Evolutionary conservation across 139 green algal species (phyloP).

Genomic region (Picochlorum sp.): DNA sequence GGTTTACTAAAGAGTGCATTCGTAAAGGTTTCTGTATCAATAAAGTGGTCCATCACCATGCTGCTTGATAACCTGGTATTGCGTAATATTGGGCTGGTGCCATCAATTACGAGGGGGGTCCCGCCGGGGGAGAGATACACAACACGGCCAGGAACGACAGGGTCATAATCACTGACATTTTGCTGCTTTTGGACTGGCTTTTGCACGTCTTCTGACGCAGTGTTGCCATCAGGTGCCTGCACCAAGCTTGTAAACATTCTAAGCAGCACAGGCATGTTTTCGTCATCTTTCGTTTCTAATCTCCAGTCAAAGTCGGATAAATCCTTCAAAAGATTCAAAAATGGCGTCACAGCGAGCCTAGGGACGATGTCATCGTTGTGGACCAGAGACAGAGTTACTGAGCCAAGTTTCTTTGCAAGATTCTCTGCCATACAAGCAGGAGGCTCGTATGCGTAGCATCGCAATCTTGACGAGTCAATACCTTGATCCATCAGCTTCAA

Average conservation of each 20-base stretch:
- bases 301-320: slow-evolving; percentile 23
- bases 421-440: slow-evolving; percentile 23
- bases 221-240: background rate
- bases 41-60: too few species aligned
- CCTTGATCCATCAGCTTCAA: slow-evolving; percentile 13
- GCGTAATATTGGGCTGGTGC: too few species aligned
- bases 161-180: background rate
- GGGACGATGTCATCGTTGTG: slow-evolving; percentile 25
- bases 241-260: background rate
- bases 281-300: background rate
- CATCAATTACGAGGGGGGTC: background rate
- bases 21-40: too few species aligned
- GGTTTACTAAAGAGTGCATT: too few species aligned
- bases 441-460: slow-evolving; percentile 21
- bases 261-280: background rate
- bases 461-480: slow-evolving; percentile 6
- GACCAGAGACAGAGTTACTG: slow-evolving; percentile 12
- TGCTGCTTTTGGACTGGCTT: background rate
- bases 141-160: background rate
- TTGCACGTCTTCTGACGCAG: background rate
- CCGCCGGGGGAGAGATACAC: background rate
- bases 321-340: slow-evolving; percentile 15
- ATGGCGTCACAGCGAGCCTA: slow-evolving; percentile 3
- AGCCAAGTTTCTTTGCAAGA: slow-evolving; percentile 14
- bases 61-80: too few species aligned